phyloP scores from a whole-genome alignment of 2,329 filamentous ascomycete species.

The Aspergillus sp. region DNA sequence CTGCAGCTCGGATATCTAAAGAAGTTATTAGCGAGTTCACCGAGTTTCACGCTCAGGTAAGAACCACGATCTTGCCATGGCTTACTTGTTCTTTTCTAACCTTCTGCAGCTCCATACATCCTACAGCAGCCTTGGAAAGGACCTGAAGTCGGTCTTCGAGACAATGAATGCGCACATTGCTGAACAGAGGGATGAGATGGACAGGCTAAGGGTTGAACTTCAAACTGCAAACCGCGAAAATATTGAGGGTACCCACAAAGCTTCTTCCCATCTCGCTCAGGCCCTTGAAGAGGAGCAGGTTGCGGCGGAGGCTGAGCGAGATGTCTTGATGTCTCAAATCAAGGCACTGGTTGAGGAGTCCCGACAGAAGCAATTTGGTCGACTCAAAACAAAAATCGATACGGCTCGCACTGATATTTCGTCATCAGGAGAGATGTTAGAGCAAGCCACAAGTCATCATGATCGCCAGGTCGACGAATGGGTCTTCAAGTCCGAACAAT shows the following conservation, averaged over 20 bases:
- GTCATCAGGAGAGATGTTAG: slow-evolving; percentile 64
- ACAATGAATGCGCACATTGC: slow-evolving; percentile 72
- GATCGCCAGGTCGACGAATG: slow-evolving; percentile 71
- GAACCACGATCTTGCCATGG: slow-evolving; percentile 3
- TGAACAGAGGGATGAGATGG: slow-evolving; percentile 73
- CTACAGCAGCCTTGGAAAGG: slow-evolving; percentile 77
- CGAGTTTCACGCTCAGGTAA: slow-evolving; percentile 71
- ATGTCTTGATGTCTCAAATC: slow-evolving; percentile 74
- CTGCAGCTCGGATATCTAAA: slow-evolving; percentile 83
- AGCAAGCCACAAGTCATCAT: slow-evolving; percentile 66
- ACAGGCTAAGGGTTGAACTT: slow-evolving; percentile 70
- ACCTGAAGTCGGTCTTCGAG: slow-evolving; percentile 85
- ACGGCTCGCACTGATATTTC: slow-evolving; percentile 65
- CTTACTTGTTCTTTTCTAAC: slow-evolving; percentile 15
- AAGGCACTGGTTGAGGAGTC: slow-evolving; percentile 73
- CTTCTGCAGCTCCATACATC: slow-evolving; percentile 69
- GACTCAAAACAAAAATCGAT: slow-evolving; percentile 65
- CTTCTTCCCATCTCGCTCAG: slow-evolving; percentile 66
- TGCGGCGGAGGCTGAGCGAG: slow-evolving; percentile 70
- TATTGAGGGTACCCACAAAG: slow-evolving; percentile 65
- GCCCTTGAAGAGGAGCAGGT: slow-evolving; percentile 74
- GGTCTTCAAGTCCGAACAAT: slow-evolving; percentile 65
- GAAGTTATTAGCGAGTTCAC: slow-evolving; percentile 85
- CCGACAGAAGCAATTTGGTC: slow-evolving; percentile 69
- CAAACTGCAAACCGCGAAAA: slow-evolving; percentile 67